Evolutionary conservation across 352 stramenopile species (phyloP).

Genomic region (Phytophthora fragariae): DNA sequence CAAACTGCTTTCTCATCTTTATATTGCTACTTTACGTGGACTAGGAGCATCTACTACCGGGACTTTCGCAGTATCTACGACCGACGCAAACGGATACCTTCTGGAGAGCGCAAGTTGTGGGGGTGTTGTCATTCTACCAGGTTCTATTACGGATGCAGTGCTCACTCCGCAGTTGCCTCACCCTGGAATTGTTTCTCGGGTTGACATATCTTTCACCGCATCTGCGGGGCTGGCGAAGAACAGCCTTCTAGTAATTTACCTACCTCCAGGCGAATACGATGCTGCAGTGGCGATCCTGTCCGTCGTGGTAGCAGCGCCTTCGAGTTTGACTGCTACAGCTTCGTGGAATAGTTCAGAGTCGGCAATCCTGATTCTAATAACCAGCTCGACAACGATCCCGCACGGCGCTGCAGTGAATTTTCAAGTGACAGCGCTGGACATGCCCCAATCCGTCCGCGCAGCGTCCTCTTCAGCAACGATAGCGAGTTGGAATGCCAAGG

Average conservation of each 20-base stretch:
- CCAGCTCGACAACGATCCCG: slow-evolving; percentile 36
- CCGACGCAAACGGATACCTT: slow-evolving; percentile 43
- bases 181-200: slow-evolving; percentile 52
- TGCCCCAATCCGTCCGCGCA: slow-evolving; percentile 56
- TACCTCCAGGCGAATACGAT: slow-evolving; percentile 54
- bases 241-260: slow-evolving; percentile 49
- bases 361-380: slow-evolving; percentile 51
- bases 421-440: slow-evolving; percentile 48
- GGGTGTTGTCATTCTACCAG: slow-evolving; percentile 45
- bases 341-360: slow-evolving; percentile 45
- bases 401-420: slow-evolving; percentile 42
- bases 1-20: slow-evolving; percentile 2
- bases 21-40: background rate
- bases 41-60: slow-evolving; percentile 46
- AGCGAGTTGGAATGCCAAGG: slow-evolving; percentile 53
- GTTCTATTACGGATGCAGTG: slow-evolving; percentile 41
- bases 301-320: slow-evolving; percentile 31
- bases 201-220: slow-evolving; percentile 58
- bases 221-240: slow-evolving; percentile 49
- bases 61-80: slow-evolving; percentile 45
- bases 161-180: slow-evolving; percentile 46
- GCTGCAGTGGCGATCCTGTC: slow-evolving; percentile 32
- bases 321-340: slow-evolving; percentile 39
- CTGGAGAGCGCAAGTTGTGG: slow-evolving; percentile 39
- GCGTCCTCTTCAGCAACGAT: slow-evolving; percentile 40